Percentiles rank a stretch among this genome's conserved stretches.
These are phyloP conservation scores for Cenchrus fungigraminus DNA, from an alignment of 176 grass and related monocot genomes.

Conservation along the genomic window DNA sequence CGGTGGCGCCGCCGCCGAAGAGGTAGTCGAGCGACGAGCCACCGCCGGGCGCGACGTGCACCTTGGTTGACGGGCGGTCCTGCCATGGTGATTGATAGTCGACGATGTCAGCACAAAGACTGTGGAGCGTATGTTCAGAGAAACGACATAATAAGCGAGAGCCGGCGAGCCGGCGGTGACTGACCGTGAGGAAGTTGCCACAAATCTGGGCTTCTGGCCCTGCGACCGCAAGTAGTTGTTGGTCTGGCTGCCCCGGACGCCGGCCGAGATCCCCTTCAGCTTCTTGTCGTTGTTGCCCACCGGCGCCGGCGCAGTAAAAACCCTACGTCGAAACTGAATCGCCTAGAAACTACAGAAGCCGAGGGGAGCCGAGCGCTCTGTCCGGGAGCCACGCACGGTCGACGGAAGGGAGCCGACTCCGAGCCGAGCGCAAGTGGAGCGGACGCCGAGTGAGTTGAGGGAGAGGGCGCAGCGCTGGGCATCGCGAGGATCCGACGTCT, in stretches of 20 bases:
- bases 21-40: slow-evolving; percentile 66
- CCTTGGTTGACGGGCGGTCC: slow-evolving; percentile 77
- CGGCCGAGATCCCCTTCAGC: slow-evolving; percentile 50
- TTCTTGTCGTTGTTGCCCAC: not conserved
- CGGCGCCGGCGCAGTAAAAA: not conserved
- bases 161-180: not conserved
- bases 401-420: too few relatives aligned
- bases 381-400: too few relatives aligned
- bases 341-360: too few relatives aligned
- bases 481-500: too few relatives aligned
- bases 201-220: slow-evolving; percentile 50
- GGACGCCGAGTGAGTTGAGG: too few relatives aligned
- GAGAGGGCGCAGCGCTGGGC: too few relatives aligned
- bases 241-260: slow-evolving; percentile 47
- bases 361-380: too few relatives aligned
- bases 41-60: slow-evolving; percentile 67
- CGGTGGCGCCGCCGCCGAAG: slow-evolving; percentile 41
- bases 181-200: slow-evolving; percentile 75
- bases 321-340: too few relatives aligned
- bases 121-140: not conserved
- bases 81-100: not conserved
- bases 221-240: slow-evolving; percentile 76
- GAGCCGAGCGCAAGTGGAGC: too few relatives aligned
- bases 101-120: slow-evolving; percentile 7
- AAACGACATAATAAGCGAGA: too few relatives aligned